phyloP scores from a whole-genome alignment of 371 early-diverging fungal genomes.

The Rhizopus microsporus region DNA sequence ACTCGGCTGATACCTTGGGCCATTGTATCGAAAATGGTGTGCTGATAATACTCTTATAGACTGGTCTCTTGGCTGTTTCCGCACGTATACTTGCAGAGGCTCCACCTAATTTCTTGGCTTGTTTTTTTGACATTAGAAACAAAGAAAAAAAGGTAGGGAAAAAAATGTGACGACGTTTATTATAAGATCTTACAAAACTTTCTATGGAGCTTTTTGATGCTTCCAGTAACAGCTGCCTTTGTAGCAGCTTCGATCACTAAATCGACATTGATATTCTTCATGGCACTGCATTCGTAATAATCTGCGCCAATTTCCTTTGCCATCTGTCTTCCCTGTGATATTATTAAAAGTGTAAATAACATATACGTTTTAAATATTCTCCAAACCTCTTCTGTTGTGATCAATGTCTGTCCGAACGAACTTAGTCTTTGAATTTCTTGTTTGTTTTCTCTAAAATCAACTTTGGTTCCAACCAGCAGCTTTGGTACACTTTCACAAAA shows the following conservation, averaged over 20 bases:
- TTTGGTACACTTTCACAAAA: conserved; percentile 84
- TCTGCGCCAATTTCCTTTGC: conserved; percentile 52
- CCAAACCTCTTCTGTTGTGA: conserved; percentile 23
- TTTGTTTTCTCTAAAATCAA: conserved; percentile 24
- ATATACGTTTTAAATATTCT: background rate
- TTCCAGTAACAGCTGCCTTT: conserved; percentile 43
- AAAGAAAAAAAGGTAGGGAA: background rate
- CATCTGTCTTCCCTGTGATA: conserved; percentile 42
- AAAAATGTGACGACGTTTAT: conserved; percentile 1
- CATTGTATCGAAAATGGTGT: conserved; percentile 42
- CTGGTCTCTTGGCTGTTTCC: conserved; percentile 20
- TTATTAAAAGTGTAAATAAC: background rate
- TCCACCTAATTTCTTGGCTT: conserved; percentile 2
- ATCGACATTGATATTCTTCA: conserved; percentile 43
- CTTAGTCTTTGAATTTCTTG: conserved; percentile 25
- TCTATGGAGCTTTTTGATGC: conserved; percentile 45
- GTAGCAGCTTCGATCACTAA: conserved; percentile 53
- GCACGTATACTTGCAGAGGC: conserved; percentile 1
- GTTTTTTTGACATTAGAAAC: conserved; percentile 1
- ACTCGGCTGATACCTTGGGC: conserved; percentile 29
- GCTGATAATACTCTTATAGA: conserved; percentile 34
- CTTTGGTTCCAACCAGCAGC: conserved; percentile 87
- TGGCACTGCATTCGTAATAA: conserved; percentile 57
- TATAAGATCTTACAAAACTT: conserved; percentile 37
- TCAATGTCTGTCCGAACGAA: conserved; percentile 22